Evolutionary conservation across 208 protist genomes (phyloP), one percentile per base, ranked within the genome.

Genomic region (Trypanosoma congolense): DNA sequence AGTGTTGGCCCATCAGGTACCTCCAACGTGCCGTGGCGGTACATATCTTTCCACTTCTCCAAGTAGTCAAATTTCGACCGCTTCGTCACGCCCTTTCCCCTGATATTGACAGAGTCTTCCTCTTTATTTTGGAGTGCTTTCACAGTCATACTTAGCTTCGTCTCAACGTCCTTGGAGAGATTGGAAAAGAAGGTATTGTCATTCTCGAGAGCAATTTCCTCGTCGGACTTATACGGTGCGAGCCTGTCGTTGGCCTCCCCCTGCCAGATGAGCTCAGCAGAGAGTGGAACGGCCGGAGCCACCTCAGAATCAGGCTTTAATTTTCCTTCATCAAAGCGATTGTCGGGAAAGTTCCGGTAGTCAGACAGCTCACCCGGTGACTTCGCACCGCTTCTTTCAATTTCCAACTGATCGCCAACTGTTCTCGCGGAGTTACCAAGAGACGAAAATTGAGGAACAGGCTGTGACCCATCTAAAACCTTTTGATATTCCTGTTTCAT

Each of bases 21-120:
- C 44, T 95, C 88, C 25, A 95, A 80, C 1, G 84, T 92, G 41
- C 88, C 88, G 56, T 92, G 83, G 3, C 77, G 80, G 62, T 95
- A 95, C 88, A 95, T 95, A 46, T 92, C 82, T n/a, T 83, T 57
- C 81, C 84, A 95, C 62, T 91, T 90, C 49, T 83, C 70, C 45
- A 95, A 62, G 61, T 95, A 95, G 60, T 95, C 88, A 59, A 90
- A 83, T 71, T 91, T 92, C 29, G 87, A 90, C 2, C 73, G 76
- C 29, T 83, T 72, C 16, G 83, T 91, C 0, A 79, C 31, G 21
- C 82, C 80, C 19, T 75, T 56, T 10, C 74, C 77, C n/a, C 60
- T 54, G n/a, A 85, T 56, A 8, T 78, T 61, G 21, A 81, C 55
- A 53, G 58, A 36, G 45, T 83, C 64, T 60, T 88, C 79, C 33